Percentiles rank a stretch among this genome's conserved stretches.
Conservation (phyloP, 352 stramenopile genomes). For the Globisporangium orthogonon region DNA sequence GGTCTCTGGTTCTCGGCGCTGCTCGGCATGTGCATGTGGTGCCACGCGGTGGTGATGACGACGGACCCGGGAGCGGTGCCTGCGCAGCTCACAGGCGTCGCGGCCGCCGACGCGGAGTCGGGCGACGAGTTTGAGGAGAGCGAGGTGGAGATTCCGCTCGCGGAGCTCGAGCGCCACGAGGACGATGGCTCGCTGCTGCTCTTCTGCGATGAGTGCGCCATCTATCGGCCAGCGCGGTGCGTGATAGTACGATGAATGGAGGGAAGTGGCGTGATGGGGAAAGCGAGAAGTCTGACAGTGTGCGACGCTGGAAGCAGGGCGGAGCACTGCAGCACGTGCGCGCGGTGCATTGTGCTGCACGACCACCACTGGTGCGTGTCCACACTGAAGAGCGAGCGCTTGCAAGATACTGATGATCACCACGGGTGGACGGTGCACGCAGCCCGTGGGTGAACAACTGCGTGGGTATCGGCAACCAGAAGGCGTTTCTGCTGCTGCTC, state of each 20-base stretch:
- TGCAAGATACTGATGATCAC: no score
- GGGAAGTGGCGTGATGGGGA: not conserved
- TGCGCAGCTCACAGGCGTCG: conserved; percentile 21
- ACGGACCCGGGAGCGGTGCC: conserved; percentile 74
- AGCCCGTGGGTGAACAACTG: conserved; percentile 88
- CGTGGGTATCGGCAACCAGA: conserved; percentile 76
- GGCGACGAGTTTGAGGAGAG: conserved; percentile 26
- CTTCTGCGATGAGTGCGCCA: conserved; percentile 78
- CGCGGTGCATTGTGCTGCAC: conserved; percentile 71
- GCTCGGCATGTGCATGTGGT: conserved; percentile 72
- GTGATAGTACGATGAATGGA: not conserved
- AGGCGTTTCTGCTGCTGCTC: conserved; percentile 77
- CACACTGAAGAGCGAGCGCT: no score
- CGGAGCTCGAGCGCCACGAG: conserved; percentile 58
- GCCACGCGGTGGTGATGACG: conserved; percentile 62
- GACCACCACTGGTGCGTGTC: conserved; percentile 75
- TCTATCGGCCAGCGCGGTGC: conserved; percentile 67
- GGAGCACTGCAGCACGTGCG: conserved; percentile 70
- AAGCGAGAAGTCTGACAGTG: no score
- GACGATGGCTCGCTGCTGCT: conserved; percentile 73
- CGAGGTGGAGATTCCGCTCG: conserved; percentile 55
- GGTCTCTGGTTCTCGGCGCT: conserved; percentile 39
- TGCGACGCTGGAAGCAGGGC: conserved; percentile 26
- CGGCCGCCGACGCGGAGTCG: conserved; percentile 15
- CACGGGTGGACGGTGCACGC: not conserved